Conservation (phyloP, 2,329 filamentous ascomycete genomes). For the Colletotrichum camelliae region DNA sequence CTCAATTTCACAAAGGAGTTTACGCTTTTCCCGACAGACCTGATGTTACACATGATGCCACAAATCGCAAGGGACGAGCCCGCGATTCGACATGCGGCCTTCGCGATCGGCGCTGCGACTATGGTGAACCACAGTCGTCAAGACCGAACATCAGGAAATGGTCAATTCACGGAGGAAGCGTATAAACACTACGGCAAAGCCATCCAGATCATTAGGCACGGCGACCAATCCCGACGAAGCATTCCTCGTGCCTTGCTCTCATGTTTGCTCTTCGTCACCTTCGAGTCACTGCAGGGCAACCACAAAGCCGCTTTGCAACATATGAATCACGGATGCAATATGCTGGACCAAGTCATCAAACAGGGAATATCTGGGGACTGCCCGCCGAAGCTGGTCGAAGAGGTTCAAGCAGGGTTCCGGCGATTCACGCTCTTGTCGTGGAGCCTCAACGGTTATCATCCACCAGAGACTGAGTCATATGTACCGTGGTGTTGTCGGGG, state of each 20-base stretch:
- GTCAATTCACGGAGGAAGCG: slow-evolving; percentile 23
- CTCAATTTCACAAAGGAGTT: neutral
- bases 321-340: slow-evolving; percentile 36
- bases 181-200: slow-evolving; percentile 45
- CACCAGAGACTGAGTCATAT: neutral
- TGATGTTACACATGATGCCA: slow-evolving; percentile 21
- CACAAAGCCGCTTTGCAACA: slow-evolving; percentile 43
- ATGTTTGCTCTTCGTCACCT: slow-evolving; percentile 46
- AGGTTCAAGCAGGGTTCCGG: neutral
- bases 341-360: neutral
- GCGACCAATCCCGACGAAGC: slow-evolving; percentile 35
- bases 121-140: slow-evolving; percentile 34
- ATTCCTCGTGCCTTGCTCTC: slow-evolving; percentile 40
- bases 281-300: slow-evolving; percentile 44
- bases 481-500: slow-evolving; percentile 17
- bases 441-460: neutral
- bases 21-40: neutral
- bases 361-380: neutral
- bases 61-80: slow-evolving; percentile 17
- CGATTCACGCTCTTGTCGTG: slow-evolving; percentile 6
- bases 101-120: slow-evolving; percentile 42
- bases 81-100: slow-evolving; percentile 42
- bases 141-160: neutral
- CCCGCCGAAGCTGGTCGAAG: neutral
- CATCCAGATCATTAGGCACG: slow-evolving; percentile 38